Conservation (phyloP, 2,329 filamentous ascomycete species). For the Chalara sp. region DNA sequence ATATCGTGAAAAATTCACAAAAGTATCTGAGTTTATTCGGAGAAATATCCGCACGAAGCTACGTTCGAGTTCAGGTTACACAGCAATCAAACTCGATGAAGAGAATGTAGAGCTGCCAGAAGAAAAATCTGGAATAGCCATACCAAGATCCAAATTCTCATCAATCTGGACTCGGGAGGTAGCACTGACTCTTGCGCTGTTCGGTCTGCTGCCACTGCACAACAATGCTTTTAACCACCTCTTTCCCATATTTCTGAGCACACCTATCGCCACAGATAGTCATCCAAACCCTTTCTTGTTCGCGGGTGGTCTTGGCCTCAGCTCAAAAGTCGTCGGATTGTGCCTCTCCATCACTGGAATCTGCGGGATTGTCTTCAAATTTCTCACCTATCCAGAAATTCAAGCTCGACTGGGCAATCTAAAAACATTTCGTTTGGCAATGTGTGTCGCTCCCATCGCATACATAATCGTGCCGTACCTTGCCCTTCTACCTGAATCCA, state of each 20-base stretch:
- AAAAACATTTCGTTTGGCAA: conserved; percentile 56
- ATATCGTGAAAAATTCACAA: neutral
- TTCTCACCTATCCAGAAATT: conserved; percentile 62
- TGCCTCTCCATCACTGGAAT: conserved; percentile 64
- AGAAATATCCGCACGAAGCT: neutral
- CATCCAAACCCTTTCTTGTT: conserved; percentile 44
- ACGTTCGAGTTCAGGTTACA: neutral
- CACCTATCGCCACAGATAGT: conserved; percentile 44
- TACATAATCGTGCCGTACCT: conserved; percentile 67
- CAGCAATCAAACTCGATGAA: neutral
- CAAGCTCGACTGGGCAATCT: conserved; percentile 62
- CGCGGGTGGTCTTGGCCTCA: conserved; percentile 67
- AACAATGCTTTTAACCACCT: conserved; percentile 23
- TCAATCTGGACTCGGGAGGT: conserved; percentile 23
- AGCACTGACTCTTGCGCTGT: conserved; percentile 48
- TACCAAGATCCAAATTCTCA: neutral
- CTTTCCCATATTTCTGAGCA: conserved; percentile 55
- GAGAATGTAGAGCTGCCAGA: neutral
- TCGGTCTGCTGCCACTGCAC: conserved; percentile 40
- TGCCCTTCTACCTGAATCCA: conserved; percentile 43
- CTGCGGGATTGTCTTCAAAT: conserved; percentile 63
- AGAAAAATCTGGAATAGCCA: neutral
- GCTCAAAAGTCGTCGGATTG: conserved; percentile 58
- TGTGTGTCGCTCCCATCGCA: conserved; percentile 62
- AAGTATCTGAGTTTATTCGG: neutral